Base-by-base conservation (phyloP, 225 moss, liverwort and hornwort species). In the Asterella californica region DNA sequence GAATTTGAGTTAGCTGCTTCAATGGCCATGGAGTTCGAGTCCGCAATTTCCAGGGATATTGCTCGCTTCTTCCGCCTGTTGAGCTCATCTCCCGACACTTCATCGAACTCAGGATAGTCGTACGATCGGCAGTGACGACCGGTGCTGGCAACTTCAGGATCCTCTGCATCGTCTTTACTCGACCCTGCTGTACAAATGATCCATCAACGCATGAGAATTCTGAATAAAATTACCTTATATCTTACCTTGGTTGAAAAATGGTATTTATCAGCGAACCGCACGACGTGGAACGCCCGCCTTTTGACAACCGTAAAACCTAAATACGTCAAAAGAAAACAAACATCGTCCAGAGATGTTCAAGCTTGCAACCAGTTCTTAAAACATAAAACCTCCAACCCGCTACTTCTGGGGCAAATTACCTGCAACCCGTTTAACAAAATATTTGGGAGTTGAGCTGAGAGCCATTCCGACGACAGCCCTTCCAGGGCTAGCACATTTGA, bases 41-140 rank as follows among this genome's bases (percentile, higher is more conserved):
- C 87, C 69, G 87, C 37, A n/a, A 79, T 24, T 33, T 79, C 75
- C 18, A 74, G 77, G 30, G 82, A 75, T 38, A 89, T 33, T 24
- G 87, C 92, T 72, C 92, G 78, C 72, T 88, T 92, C 80, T 91
- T 92, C 73, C 88, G 82, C 83, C 92, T 81, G 10, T 82, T 79
- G 45, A 85, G 73, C 50, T 89, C 88, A 78, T 90, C 90, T 49
- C 88, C 89, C 27, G 88, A 74, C 36, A 82, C 82, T 60, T 89
- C 92, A 70, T 79, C 84, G 33, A 86, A 81, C 74, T 36, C 90
- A 32, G 92, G 87, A 52, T 83, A 75, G 7, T 83, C 83, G 49
- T 83, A 82, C 11, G 72, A 71, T 10, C 82, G 78, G 54, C 83
- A 75, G 9, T 83, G 83, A 66, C 83, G 78, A 46, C 83, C 79